Conservation (phyloP, 139 green algal genomes). For the Chlorella ohadii region DNA sequence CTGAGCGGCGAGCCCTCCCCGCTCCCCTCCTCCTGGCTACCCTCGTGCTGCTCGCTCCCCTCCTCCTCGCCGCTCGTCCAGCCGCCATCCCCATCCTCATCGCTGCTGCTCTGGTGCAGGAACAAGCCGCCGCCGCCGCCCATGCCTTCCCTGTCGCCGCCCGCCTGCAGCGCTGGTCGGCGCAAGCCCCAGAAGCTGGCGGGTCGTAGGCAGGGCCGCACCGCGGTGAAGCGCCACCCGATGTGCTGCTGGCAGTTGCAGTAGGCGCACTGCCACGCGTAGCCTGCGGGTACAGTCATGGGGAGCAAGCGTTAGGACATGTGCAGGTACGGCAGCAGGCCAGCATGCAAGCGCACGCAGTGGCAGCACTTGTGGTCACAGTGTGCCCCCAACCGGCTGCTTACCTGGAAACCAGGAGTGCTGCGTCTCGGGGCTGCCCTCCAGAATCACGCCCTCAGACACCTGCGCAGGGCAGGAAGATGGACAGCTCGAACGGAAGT, state of each 20-base stretch:
- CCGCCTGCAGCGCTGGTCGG: slow-evolving; percentile 21
- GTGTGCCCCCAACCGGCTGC: not conserved
- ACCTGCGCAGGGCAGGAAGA: not conserved
- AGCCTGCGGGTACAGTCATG: slow-evolving; percentile 32
- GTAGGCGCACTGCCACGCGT: slow-evolving; percentile 63
- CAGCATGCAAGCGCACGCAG: no score
- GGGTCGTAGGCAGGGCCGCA: slow-evolving; percentile 10
- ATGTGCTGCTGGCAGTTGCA: slow-evolving; percentile 50
- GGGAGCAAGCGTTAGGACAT: not conserved
- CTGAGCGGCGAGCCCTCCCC: not conserved
- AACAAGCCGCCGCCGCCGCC: not conserved
- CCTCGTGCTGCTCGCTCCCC: not conserved
- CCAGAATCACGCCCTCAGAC: slow-evolving; percentile 16
- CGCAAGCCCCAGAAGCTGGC: slow-evolving; percentile 44
- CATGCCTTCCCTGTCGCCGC: not conserved
- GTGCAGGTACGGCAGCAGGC: no score
- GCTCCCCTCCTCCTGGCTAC: not conserved
- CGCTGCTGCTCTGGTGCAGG: slow-evolving; percentile 21
- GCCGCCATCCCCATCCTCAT: slow-evolving; percentile 6
- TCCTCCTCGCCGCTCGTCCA: slow-evolving; percentile 27
- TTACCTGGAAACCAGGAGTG: slow-evolving; percentile 62
- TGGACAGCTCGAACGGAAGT: no score
- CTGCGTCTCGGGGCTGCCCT: slow-evolving; percentile 56
- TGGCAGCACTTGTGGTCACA: no score
- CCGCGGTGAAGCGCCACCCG: slow-evolving; percentile 53